Conservation (phyloP, 306 rosid genomes). For the Dryas octopetala region DNA sequence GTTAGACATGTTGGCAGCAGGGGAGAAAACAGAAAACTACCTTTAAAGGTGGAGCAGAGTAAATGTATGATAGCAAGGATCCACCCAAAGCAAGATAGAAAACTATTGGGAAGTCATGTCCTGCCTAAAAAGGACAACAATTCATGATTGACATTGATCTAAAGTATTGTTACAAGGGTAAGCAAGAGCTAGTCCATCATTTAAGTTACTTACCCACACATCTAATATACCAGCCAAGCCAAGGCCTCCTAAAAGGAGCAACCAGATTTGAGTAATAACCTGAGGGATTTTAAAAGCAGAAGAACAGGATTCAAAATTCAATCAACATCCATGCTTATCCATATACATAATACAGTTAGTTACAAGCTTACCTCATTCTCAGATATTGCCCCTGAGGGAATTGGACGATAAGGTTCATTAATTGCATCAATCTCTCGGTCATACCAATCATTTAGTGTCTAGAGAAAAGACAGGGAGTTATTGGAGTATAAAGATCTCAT, state of each 20-base stretch:
- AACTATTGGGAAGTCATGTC: slow-evolving; percentile 71
- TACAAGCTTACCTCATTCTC: slow-evolving; percentile 70
- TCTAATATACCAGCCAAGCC: slow-evolving; percentile 73
- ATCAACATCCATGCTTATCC: not conserved
- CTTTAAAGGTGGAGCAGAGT: slow-evolving; percentile 97
- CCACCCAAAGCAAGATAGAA: slow-evolving; percentile 94
- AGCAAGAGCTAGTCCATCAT: not conserved
- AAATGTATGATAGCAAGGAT: slow-evolving; percentile 81
- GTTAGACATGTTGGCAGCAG: not conserved
- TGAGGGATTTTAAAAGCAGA: slow-evolving; percentile 32
- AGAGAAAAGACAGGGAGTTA: slow-evolving; percentile 20
- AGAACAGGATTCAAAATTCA: not conserved
- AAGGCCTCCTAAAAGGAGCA: slow-evolving; percentile 89
- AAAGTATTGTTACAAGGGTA: slow-evolving; percentile 13
- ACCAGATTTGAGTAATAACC: slow-evolving; percentile 97
- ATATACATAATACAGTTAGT: slow-evolving; percentile 2
- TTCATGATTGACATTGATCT: slow-evolving; percentile 26
- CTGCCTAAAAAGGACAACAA: slow-evolving; percentile 61
- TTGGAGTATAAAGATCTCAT: slow-evolving; percentile 23
- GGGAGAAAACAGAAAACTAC: slow-evolving; percentile 29
- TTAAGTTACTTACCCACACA: slow-evolving; percentile 73
- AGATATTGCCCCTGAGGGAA: slow-evolving; percentile 95
- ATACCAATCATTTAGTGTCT: slow-evolving; percentile 98
- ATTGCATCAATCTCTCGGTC: slow-evolving; percentile 97
- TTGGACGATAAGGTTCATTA: slow-evolving; percentile 96